Conservation (phyloP, 805 yeast species). For the Hanseniaspora singularis region DNA sequence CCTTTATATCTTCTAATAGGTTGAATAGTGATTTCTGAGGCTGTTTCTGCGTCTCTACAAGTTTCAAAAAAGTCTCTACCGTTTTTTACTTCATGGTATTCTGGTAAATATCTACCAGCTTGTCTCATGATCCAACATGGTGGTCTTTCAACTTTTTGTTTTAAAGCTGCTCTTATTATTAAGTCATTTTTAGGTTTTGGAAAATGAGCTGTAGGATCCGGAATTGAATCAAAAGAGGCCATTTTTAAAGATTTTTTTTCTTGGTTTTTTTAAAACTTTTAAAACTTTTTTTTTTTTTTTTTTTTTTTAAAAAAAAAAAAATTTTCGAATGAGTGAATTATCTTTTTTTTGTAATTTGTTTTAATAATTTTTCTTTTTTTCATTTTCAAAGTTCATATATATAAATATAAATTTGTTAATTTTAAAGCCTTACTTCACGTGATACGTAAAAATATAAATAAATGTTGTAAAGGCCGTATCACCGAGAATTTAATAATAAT, state of each 20-base stretch:
- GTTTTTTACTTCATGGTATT: constrained; percentile 81
- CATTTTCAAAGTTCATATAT: no score
- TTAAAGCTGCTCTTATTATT: constrained; percentile 81
- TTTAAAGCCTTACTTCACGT: no score
- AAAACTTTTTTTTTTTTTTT: no score
- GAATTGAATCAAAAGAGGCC: neutral
- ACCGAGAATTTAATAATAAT: no score
- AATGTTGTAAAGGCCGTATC: no score
- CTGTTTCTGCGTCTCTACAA: constrained; percentile 90
- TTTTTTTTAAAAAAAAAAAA: no score
- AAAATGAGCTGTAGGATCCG: constrained; percentile 32
- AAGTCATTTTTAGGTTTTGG: constrained; percentile 79
- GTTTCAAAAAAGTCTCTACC: constrained; percentile 82
- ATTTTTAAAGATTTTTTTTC: constrained; percentile 15
- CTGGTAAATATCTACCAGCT: constrained; percentile 88
- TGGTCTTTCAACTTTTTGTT: constrained; percentile 86
- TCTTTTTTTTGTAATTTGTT: no score
- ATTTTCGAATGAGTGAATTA: no score
- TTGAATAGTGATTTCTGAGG: constrained; percentile 87
- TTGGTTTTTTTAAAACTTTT: constrained; percentile 16
- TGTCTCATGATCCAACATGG: constrained; percentile 98
- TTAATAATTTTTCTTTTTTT: no score
- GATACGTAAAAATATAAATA: no score
- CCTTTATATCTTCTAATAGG: constrained; percentile 86
- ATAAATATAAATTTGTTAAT: no score